These are phyloP conservation scores for Monilinia aucupariae DNA, from an alignment of 2,329 filamentous ascomycete species.

Conservation along the genomic window DNA sequence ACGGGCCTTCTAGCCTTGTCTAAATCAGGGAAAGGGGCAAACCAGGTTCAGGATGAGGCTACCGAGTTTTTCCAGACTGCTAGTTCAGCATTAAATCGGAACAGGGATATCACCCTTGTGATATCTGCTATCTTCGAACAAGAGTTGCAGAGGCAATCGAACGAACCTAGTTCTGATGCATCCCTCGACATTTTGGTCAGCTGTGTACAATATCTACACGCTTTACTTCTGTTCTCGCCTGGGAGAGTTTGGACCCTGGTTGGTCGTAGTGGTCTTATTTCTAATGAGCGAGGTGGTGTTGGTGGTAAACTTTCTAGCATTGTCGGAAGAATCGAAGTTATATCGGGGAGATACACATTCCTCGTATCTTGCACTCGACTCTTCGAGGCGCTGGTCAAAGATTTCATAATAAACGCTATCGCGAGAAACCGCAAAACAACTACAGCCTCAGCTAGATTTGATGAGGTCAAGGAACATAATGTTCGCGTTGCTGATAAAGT, in stretches of 20 bases:
- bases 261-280: conserved; percentile 72
- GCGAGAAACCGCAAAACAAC: conserved; percentile 53
- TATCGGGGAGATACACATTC: conserved; percentile 70
- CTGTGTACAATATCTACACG: conserved; percentile 74
- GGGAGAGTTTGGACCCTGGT: conserved; percentile 88
- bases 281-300: conserved; percentile 59
- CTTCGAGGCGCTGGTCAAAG: conserved; percentile 70
- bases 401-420: conserved; percentile 64
- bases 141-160: conserved; percentile 45
- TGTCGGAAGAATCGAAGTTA: conserved; percentile 75
- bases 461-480: conserved; percentile 49
- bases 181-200: conserved; percentile 59
- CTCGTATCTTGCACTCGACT: conserved; percentile 67
- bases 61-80: conserved; percentile 50
- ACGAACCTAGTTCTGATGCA: conserved; percentile 39
- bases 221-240: conserved; percentile 66
- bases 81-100: conserved; percentile 50
- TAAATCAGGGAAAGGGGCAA: conserved; percentile 24
- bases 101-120: conserved; percentile 70
- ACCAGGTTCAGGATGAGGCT: conserved; percentile 40
- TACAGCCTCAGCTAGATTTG: conserved; percentile 45
- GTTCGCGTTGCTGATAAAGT: conserved; percentile 74
- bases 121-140: conserved; percentile 81
- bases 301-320: conserved; percentile 71
- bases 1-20: conserved; percentile 53